These are phyloP conservation scores for Nematodospora valgi DNA, from an alignment of 805 yeast genomes.

Conservation along the genomic window DNA sequence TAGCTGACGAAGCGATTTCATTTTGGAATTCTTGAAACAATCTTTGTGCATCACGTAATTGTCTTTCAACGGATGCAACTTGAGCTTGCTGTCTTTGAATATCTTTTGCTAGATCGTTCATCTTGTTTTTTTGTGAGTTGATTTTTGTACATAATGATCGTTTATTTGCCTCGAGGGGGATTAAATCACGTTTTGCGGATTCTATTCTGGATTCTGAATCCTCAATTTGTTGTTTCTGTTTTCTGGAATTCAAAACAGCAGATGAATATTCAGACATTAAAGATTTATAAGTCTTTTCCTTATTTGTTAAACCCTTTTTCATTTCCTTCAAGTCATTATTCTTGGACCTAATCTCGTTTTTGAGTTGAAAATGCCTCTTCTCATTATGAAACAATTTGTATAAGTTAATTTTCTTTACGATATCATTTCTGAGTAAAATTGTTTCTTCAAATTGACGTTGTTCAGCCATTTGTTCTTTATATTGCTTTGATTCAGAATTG, in stretches of 20 bases:
- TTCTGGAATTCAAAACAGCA: slow-evolving; percentile 39
- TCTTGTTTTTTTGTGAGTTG: slow-evolving; percentile 42
- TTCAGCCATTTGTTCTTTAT: slow-evolving; percentile 71
- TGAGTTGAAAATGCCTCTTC: slow-evolving; percentile 32
- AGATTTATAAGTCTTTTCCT: slow-evolving; percentile 24
- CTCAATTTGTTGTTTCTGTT: slow-evolving; percentile 34
- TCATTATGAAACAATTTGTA: slow-evolving; percentile 67
- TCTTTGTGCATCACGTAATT: slow-evolving; percentile 42
- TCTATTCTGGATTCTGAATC: slow-evolving; percentile 42
- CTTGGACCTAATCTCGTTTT: slow-evolving; percentile 29
- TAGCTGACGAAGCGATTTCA: slow-evolving; percentile 9
- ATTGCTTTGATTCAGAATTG: slow-evolving; percentile 72
- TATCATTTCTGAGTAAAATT: slow-evolving; percentile 43
- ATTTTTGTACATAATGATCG: slow-evolving; percentile 47
- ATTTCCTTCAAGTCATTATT: slow-evolving; percentile 35
- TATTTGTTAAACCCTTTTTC: slow-evolving; percentile 23
- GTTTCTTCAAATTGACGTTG: slow-evolving; percentile 63
- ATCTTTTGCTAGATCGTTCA: slow-evolving; percentile 51
- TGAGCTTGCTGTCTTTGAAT: slow-evolving; percentile 46
- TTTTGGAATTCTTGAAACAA: slow-evolving; percentile 30
- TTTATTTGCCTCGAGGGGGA: slow-evolving; percentile 62
- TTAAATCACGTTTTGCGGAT: slow-evolving; percentile 43
- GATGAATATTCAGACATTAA: slow-evolving; percentile 44
- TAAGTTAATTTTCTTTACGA: slow-evolving; percentile 50
- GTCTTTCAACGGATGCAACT: slow-evolving; percentile 41